phyloP scores from a whole-genome alignment of 164 flowering plant species.

The Stephania yunnanensis region DNA sequence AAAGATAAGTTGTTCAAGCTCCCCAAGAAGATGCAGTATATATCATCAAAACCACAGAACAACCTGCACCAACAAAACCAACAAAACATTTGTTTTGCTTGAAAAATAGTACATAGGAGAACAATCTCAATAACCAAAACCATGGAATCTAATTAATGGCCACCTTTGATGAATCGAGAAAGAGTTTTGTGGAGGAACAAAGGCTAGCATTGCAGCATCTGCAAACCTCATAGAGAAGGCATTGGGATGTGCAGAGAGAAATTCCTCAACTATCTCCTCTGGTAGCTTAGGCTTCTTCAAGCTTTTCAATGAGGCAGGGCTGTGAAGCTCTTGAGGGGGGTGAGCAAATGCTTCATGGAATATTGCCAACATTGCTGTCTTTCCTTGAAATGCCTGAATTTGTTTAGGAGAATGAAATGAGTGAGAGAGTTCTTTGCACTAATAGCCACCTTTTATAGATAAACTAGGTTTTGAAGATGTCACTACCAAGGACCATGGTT shows the following conservation, averaged over 20 bases:
- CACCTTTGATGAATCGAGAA: conserved; percentile 35
- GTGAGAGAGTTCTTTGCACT: not conserved
- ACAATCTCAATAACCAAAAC: not conserved
- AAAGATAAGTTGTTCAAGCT: conserved; percentile 58
- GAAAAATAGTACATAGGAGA: not conserved
- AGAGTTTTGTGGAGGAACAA: conserved; percentile 27
- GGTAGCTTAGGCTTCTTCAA: conserved; percentile 50
- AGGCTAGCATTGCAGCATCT: conserved; percentile 61
- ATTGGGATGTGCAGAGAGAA: conserved; percentile 47
- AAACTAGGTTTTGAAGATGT: not conserved
- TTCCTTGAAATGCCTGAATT: not conserved
- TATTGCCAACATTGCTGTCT: conserved; percentile 64
- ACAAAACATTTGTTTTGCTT: not conserved
- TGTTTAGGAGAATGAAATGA: not conserved
- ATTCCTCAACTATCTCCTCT: conserved; percentile 52
- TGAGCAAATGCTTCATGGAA: conserved; percentile 71
- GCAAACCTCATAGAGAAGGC: conserved; percentile 57
- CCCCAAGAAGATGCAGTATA: conserved; percentile 78
- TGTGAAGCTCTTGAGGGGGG: conserved; percentile 84
- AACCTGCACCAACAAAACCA: conserved; percentile 37
- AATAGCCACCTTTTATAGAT: not conserved
- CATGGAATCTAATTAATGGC: not conserved
- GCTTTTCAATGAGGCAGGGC: conserved; percentile 45
- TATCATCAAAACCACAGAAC: conserved; percentile 72
- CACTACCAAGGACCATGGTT: not conserved